Base-by-base conservation (phyloP, 1,284 basidiomycete genomes). In the Pisolithus thermaeus region DNA sequence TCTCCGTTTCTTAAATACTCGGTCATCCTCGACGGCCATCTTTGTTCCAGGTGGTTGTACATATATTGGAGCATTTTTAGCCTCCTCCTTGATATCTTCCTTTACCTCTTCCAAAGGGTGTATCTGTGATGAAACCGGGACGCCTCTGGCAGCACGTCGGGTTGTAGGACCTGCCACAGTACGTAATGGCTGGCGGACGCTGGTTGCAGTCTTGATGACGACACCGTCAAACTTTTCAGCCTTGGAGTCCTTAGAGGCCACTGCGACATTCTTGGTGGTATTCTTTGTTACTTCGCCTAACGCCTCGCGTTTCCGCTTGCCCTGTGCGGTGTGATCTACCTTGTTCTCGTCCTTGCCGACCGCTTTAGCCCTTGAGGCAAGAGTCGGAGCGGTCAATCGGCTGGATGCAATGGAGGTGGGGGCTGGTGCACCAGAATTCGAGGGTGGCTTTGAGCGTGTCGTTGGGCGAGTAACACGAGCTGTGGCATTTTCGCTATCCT, bases 251-350 rank as follows among this genome's bases (percentile, higher is more conserved):
- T 62, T 64, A 12, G 60, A 57, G 3, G 61, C 62, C 52, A 62
- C 64, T 3, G 61, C 63, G 14, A 56, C 55, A 49, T 61, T 56
- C 63, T 78, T 78, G 54, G 73, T 73, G 27, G 76, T 71, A 20
- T 76, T 70, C 47, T 74, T 70, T 4, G 81, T 75, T 23, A 87
- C 80, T 65, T 88, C 86, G 30, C 81, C 83, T 28, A 88, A 71
- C 3, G 84, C 84, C 52, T 87, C 84, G 46, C 87, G 81, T 66
- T 90, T 89, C 55, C 85, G 77, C 69, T 90, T 90, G 45, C 76
- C 79, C 9, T 69, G 67, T 9, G 73, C 72, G 9, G 73, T 61
- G 3, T 59, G 57, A 25, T 76, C 73, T 14, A 66, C 60, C 52
- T 80, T 78, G 51, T 71, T 65, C 51, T 74, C 70, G 45, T 65